phyloP scores from a whole-genome alignment of 345 rosid genomes.

The Durio zibethinus region DNA sequence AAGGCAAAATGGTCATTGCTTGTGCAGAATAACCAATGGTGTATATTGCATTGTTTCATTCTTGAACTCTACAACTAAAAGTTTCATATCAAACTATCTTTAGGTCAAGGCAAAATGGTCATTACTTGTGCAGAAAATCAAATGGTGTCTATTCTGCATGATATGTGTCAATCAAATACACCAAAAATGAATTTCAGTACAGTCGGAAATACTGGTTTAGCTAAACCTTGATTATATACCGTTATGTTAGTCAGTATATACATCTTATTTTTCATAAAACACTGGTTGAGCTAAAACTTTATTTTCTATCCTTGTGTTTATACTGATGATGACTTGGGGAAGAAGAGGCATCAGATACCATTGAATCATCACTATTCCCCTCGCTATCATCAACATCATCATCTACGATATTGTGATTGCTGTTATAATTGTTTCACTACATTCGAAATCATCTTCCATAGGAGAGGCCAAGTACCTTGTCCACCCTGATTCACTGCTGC shows the following conservation, averaged over 20 bases:
- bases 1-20: neutral
- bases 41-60: neutral
- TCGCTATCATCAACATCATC: conserved; percentile 23
- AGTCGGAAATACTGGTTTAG: neutral
- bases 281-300: conserved; percentile 1
- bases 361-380: conserved; percentile 70
- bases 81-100: neutral
- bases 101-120: no score
- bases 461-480: conserved; percentile 62
- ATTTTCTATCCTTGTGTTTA: conserved; percentile 17
- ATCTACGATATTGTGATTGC: conserved; percentile 4
- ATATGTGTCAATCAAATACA: neutral
- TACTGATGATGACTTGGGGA: conserved; percentile 41
- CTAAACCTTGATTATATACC: no score
- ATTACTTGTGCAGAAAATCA: no score
- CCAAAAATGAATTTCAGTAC: neutral
- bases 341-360: conserved; percentile 83
- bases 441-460: conserved; percentile 41
- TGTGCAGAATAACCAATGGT: neutral
- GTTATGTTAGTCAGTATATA: no score
- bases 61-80: neutral
- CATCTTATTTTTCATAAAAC: no score
- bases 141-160: neutral
- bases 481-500: conserved; percentile 92
- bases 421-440: conserved; percentile 28